Evolutionary conservation across 1,139 yeast genomes (phyloP).

Genomic region (Suhomyces maxii): DNA sequence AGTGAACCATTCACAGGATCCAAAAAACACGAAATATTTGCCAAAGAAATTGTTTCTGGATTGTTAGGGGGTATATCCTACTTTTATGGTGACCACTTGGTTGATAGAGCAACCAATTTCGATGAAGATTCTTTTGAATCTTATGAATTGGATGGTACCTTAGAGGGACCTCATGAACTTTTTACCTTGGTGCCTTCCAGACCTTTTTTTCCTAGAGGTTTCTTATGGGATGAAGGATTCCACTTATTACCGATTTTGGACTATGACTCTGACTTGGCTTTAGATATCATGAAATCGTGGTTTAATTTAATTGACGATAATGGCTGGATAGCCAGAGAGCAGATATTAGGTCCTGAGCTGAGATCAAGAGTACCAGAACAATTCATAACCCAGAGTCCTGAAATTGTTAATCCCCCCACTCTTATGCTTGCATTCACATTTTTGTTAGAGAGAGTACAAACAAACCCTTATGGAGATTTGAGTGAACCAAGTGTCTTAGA

Average conservation of each 20-base stretch:
- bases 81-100: conserved; percentile 83
- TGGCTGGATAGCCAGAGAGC: conserved; percentile 98
- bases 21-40: conserved; percentile 55
- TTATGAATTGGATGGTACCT: conserved; percentile 48
- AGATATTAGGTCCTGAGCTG: conserved; percentile 89
- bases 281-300: conserved; percentile 88
- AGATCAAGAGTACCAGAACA: conserved; percentile 86
- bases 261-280: conserved; percentile 80
- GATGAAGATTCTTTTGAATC: conserved; percentile 67
- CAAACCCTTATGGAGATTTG: conserved; percentile 22
- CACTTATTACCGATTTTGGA: conserved; percentile 80
- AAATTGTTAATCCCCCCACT: conserved; percentile 95
- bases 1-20: conserved; percentile 53
- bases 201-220: conserved; percentile 94
- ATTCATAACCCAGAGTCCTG: conserved; percentile 81
- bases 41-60: conserved; percentile 77
- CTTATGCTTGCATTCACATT: conserved; percentile 76
- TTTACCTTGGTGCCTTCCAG: conserved; percentile 89
- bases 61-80: conserved; percentile 88
- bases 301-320: conserved; percentile 77
- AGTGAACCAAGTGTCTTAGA: conserved; percentile 25
- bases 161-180: conserved; percentile 70
- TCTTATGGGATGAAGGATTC: conserved; percentile 99
- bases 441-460: conserved; percentile 49
- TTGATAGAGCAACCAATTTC: conserved; percentile 68